Percentiles rank a stretch among this genome's conserved stretches.
Conservation (phyloP, 345 rosid species). For the Linum lewisii region DNA sequence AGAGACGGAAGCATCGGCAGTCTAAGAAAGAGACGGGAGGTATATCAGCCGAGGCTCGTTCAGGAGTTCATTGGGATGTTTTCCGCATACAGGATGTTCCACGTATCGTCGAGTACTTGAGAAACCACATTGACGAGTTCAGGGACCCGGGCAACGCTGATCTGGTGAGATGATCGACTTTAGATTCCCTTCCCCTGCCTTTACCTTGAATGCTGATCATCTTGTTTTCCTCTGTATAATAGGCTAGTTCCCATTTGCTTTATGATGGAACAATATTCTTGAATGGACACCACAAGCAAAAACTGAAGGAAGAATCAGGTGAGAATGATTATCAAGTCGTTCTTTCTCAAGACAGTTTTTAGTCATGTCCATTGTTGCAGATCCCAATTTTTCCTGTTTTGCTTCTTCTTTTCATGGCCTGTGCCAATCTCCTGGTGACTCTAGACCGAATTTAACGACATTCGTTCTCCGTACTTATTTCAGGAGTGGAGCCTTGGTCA, state of each 20-base stretch:
- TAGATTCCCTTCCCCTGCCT: neutral
- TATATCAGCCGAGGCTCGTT: constrained; percentile 14
- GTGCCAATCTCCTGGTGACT: too few species aligned
- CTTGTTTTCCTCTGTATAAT: constrained; percentile 21
- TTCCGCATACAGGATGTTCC: constrained; percentile 75
- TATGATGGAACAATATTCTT: constrained; percentile 57
- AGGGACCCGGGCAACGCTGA: constrained; percentile 25
- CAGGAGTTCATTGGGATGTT: constrained; percentile 78
- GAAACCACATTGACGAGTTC: constrained; percentile 32
- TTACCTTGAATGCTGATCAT: constrained; percentile 11
- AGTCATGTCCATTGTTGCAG: neutral
- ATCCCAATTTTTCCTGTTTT: too few species aligned
- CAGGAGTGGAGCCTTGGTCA: constrained; percentile 96
- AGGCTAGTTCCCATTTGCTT: constrained; percentile 54
- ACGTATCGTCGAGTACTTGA: constrained; percentile 50
- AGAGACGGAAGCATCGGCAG: constrained; percentile 14
- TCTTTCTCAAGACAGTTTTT: neutral
- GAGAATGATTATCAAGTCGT: constrained; percentile 15
- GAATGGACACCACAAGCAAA: constrained; percentile 45
- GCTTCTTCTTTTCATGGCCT: too few species aligned
- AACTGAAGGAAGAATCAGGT: constrained; percentile 77
- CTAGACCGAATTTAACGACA: too few species aligned
- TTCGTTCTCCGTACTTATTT: neutral
- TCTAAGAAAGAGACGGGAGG: constrained; percentile 13
- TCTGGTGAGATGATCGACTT: constrained; percentile 33